Conservation (phyloP, 176 grass and related monocot genomes). For the Leersia perrieri region DNA sequence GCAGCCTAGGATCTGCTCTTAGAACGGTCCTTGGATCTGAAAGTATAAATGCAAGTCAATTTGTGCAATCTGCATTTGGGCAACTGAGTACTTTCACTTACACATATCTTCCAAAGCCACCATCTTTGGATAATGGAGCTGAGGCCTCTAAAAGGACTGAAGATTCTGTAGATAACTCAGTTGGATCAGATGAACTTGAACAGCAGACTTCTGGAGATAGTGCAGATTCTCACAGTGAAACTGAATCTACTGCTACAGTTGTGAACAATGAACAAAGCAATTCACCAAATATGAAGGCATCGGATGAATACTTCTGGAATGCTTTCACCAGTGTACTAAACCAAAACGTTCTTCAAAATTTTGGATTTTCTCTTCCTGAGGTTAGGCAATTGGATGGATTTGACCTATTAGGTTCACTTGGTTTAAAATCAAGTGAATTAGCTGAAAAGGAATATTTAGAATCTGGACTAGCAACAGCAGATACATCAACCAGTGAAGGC, state of each 20-base stretch:
- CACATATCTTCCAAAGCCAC: conserved; percentile 53
- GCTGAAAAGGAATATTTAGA: conserved; percentile 80
- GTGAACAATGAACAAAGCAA: conserved; percentile 22
- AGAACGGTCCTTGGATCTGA: conserved; percentile 79
- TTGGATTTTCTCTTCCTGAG: conserved; percentile 93
- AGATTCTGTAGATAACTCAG: conserved; percentile 20
- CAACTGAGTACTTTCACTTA: conserved; percentile 72
- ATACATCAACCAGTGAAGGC: conserved; percentile 38
- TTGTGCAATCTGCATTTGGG: conserved; percentile 89
- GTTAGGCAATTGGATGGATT: conserved; percentile 71
- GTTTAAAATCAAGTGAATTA: conserved; percentile 60
- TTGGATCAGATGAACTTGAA: conserved; percentile 29
- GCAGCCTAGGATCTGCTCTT: conserved; percentile 66
- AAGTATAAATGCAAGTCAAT: conserved; percentile 85
- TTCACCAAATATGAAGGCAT: conserved; percentile 34
- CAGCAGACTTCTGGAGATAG: conserved; percentile 19
- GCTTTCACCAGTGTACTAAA: conserved; percentile 62
- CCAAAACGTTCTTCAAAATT: conserved; percentile 59
- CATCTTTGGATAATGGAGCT: conserved; percentile 43
- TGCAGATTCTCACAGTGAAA: conserved; percentile 34
- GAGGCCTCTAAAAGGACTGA: conserved; percentile 51
- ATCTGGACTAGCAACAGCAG: conserved; percentile 62
- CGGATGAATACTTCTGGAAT: conserved; percentile 85
- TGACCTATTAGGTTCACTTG: conserved; percentile 62
- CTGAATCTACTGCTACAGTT: conserved; percentile 15